Evolutionary conservation across 495 filamentous ascomycete species (phyloP).

Genomic region (Penicillium antarcticum): DNA sequence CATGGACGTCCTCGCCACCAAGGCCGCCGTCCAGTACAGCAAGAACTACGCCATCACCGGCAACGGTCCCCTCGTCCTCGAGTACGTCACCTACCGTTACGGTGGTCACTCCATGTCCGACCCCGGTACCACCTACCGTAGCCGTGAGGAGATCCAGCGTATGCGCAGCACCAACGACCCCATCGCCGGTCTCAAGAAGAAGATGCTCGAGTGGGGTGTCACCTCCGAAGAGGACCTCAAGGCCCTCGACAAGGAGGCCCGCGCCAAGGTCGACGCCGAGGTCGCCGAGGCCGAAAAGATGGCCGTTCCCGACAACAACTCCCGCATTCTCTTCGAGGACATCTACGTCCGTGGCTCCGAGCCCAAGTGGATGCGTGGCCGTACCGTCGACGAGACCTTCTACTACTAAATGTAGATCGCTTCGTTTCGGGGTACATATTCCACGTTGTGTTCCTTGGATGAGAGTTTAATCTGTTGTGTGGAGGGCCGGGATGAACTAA

Average conservation of each 20-base stretch:
- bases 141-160: constrained; percentile 97
- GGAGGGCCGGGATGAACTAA: constrained; percentile 2
- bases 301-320: constrained; percentile 68
- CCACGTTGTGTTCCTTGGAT: constrained; percentile 5
- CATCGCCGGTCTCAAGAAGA: constrained; percentile 96
- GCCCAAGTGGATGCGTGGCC: constrained; percentile 84
- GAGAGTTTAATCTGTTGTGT: constrained; percentile 8
- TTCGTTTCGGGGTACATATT: constrained; percentile 4
- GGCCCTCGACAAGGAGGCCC: constrained; percentile 87
- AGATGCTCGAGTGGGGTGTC: constrained; percentile 93
- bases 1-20: constrained; percentile 98
- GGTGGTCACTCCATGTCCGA: constrained; percentile 99
- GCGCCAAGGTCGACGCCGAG: constrained; percentile 80
- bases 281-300: constrained; percentile 87
- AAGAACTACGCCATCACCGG: constrained; percentile 77
- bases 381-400: constrained; percentile 89
- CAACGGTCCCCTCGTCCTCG: constrained; percentile 90
- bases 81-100: constrained; percentile 99
- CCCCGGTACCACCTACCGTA: constrained; percentile 97
- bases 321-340: constrained; percentile 88
- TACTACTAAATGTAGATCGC: constrained; percentile 59
- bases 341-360: constrained; percentile 93
- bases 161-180: constrained; percentile 99
- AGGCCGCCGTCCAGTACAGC: constrained; percentile 88
- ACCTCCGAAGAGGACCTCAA: constrained; percentile 96